These are phyloP conservation scores for Atkinsonella hypoxylon DNA, from an alignment of 2,329 filamentous ascomycete species.

Conservation along the genomic window DNA sequence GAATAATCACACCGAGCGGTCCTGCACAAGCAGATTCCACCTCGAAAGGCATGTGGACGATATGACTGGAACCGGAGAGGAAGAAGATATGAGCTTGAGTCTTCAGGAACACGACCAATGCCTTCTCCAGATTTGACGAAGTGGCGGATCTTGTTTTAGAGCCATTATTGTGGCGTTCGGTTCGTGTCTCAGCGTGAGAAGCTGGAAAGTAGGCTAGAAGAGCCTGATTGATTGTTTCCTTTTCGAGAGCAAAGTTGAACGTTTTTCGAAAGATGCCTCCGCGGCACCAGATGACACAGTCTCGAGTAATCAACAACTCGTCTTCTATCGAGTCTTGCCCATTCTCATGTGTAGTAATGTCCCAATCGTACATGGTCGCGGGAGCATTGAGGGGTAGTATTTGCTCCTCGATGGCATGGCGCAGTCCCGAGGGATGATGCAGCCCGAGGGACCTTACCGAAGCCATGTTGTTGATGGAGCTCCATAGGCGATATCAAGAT, in stretches of 20 bases:
- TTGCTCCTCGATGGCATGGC: slow-evolving; percentile 70
- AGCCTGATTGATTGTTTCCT: slow-evolving; percentile 76
- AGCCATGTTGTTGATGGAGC: slow-evolving; percentile 51
- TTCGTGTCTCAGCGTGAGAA: slow-evolving; percentile 26
- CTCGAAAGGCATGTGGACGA: slow-evolving; percentile 89
- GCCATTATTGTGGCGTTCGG: slow-evolving; percentile 3
- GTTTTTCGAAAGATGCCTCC: slow-evolving; percentile 74
- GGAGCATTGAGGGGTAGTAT: slow-evolving; percentile 58
- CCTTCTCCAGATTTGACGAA: slow-evolving; percentile 38
- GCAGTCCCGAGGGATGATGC: slow-evolving; percentile 75
- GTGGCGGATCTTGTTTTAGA: slow-evolving; percentile 6
- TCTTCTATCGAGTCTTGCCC: slow-evolving; percentile 47
- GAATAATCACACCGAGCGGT: slow-evolving; percentile 72
- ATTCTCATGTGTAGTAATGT: slow-evolving; percentile 37
- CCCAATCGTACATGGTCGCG: slow-evolving; percentile 62
- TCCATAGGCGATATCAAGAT: slow-evolving; percentile 19
- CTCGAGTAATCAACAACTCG: slow-evolving; percentile 65
- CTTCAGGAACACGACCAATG: slow-evolving; percentile 82
- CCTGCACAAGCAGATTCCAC: slow-evolving; percentile 78
- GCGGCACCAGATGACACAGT: slow-evolving; percentile 79
- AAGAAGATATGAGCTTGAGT: slow-evolving; percentile 92
- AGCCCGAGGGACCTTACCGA: slow-evolving; percentile 82
- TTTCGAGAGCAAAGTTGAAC: slow-evolving; percentile 77
- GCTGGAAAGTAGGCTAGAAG: slow-evolving; percentile 71
- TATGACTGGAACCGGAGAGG: slow-evolving; percentile 73